Evolutionary conservation across 2,329 filamentous ascomycete species (phyloP), one percentile per base, ranked within the genome.

Genomic region (Fusarium lyarnte): DNA sequence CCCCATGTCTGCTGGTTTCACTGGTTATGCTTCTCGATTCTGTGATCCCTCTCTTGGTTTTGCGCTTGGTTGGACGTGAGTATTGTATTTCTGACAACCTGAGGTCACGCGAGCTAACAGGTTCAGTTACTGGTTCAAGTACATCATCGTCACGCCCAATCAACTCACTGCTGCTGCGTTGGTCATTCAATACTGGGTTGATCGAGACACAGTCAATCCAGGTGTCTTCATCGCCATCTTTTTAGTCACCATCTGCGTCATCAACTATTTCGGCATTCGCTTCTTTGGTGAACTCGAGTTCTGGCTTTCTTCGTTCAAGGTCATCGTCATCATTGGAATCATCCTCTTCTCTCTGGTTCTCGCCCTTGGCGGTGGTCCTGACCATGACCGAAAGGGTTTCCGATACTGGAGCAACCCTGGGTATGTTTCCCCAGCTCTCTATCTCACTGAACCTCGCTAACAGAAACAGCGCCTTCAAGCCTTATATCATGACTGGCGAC

Each of bases 71-170:
- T 95, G 88, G 86, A 90, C 85, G 87, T 93, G 83, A 82, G 85
- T 85, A 31, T 29, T 42, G n/a, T 12, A 0, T 27, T 39, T 21
- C 19, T 17, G 13, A 52, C 4, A 27, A 29, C 51, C 29, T 33
- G 25, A 13, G 33, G 13, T 27, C 27, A 51, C 29, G 29, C 14
- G 27, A 10, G 16, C 73, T 78, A 47, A 78, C 53, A 12, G 19
- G 7, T 25, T 10, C 61, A 86, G 85, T 45, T 87, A 87, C 74
- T 93, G 89, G 88, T 88, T 91, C 82, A 88, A 95, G 89, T 96
- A 96, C 80, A 93, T 96, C 79, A 95, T 97, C 77, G 88, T 93
- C 54, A 94, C 93, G 2, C 93, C 94, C 2, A 96, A 96, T 78
- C 93, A 97, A 79, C 84, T 97, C 42, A 96, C 93, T 2, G 94